Evolutionary conservation across 2,329 filamentous ascomycete genomes (phyloP), one percentile per base, ranked within the genome.

Genomic region (Hypoxylon sp.): DNA sequence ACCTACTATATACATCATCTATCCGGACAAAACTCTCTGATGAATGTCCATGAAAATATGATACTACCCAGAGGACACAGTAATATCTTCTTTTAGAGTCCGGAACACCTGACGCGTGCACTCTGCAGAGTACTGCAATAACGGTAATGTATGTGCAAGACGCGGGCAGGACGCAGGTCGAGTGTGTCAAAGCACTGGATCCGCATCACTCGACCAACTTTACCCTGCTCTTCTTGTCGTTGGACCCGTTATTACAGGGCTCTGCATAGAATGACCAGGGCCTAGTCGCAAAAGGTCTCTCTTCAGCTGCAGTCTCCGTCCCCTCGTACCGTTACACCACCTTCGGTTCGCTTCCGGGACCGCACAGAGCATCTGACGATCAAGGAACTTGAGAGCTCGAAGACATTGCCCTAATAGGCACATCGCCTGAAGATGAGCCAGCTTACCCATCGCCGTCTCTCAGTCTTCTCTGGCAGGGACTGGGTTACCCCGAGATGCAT

Each of bases 271-370:
- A 56, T 6, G 29, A 31, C 69, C 42, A 56, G 69, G 69, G 63
- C 67, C 19, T 67, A 51, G 35, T 59, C 24, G 47, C 51, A 54
- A 48, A 24, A 47, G 31, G 10, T 26, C 39, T 39, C 24, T 54
- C 29, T 59, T 59, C 52, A 62, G 56, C 54, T 63, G 46, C 55
- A 60, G 48, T 33, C 33, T 51, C 47, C 65, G 63, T 51, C 35
- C 53, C 47, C 51, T 63, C 57, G 35, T 64, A 70, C 63, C 59
- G 53, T 69, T 55, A 56, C 69, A 69, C 24, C 57, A 54, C 51
- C 69, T 65, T 71, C 69, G 69, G 69, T 63, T 71, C 54, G 51
- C 57, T 63, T 55, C 69, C 63, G 69, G 66, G 62, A 54, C 46
- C 33, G 57, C 63, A 54, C 37, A 59, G 60, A 68, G 46, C 61